A percentile compares a stretch with the other conserved stretches of the same genome.
phyloP scores from a whole-genome alignment of 495 filamentous ascomycete genomes.

The Neurospora hispaniola region DNA sequence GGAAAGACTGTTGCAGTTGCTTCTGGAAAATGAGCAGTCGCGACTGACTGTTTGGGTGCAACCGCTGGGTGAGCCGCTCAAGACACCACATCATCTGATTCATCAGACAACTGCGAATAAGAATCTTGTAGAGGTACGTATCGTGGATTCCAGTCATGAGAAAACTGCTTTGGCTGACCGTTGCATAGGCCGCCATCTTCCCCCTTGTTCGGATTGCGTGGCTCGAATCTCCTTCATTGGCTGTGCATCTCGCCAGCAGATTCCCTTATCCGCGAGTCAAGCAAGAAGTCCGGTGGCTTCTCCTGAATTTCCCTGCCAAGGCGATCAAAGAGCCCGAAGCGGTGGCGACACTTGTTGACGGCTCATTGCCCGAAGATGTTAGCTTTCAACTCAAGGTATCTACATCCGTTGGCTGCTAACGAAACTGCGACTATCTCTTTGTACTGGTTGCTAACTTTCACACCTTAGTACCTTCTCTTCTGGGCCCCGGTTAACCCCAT shows the following conservation, averaged over 20 bases:
- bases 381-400: slow-evolving; percentile 72
- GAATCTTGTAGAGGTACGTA: slow-evolving; percentile 39
- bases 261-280: slow-evolving; percentile 66
- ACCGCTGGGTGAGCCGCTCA: slow-evolving; percentile 56
- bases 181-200: slow-evolving; percentile 37
- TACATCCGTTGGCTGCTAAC: background rate
- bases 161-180: background rate
- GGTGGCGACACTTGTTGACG: slow-evolving; percentile 69
- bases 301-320: slow-evolving; percentile 75
- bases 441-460: slow-evolving; percentile 24
- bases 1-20: slow-evolving; percentile 63
- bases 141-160: background rate
- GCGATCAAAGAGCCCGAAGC: slow-evolving; percentile 69
- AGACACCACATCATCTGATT: slow-evolving; percentile 7
- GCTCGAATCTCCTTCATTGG: slow-evolving; percentile 69
- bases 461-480: slow-evolving; percentile 71
- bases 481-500: slow-evolving; percentile 93
- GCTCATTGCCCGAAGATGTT: slow-evolving; percentile 65
- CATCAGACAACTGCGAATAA: slow-evolving; percentile 27
- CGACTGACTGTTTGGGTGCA: slow-evolving; percentile 84
- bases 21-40: slow-evolving; percentile 76
- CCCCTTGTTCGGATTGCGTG: slow-evolving; percentile 71
- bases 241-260: slow-evolving; percentile 67
- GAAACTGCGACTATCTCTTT: background rate
- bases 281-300: slow-evolving; percentile 62